A percentile compares a stretch with the other conserved stretches of the same genome.
phyloP scores from a whole-genome alignment of 2,329 filamentous ascomycete genomes.

The Sarocladium brachiariae region DNA sequence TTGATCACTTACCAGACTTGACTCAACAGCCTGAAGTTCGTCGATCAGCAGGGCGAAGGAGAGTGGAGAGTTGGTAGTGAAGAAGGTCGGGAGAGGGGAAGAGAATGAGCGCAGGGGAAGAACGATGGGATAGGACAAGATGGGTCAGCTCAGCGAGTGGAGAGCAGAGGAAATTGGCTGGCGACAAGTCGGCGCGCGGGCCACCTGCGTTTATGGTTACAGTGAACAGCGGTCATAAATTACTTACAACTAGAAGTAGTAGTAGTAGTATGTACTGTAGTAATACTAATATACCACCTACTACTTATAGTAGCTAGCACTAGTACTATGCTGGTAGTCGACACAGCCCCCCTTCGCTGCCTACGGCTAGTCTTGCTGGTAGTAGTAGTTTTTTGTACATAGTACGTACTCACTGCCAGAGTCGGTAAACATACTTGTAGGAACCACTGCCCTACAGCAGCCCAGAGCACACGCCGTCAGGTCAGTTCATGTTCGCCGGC shows the following conservation, averaged over 20 bases:
- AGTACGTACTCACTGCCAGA: too few species aligned
- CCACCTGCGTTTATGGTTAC: background rate
- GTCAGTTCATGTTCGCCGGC: too few species aligned
- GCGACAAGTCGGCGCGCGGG: background rate
- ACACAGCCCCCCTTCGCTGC: background rate
- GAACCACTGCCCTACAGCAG: background rate
- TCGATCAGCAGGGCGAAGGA: slow-evolving; percentile 8
- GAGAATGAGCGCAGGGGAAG: slow-evolving; percentile 7
- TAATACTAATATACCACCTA: background rate
- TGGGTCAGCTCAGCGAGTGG: background rate
- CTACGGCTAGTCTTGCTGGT: background rate
- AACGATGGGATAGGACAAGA: slow-evolving; percentile 12
- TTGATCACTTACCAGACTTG: background rate
- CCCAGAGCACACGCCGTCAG: slow-evolving; percentile 2
- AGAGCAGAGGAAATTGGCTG: slow-evolving; percentile 6
- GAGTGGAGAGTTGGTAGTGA: slow-evolving; percentile 8
- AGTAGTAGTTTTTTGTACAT: too few species aligned
- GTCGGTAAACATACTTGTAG: background rate
- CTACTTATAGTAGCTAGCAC: too few species aligned
- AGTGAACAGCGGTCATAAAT: background rate
- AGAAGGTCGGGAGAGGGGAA: slow-evolving; percentile 9
- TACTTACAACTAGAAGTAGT: too few species aligned
- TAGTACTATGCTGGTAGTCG: too few species aligned
- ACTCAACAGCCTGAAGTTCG: slow-evolving; percentile 4
- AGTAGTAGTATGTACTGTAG: too few species aligned